phyloP scores from a whole-genome alignment of 2,329 filamentous ascomycete genomes.

The Aspergillus jensenii region DNA sequence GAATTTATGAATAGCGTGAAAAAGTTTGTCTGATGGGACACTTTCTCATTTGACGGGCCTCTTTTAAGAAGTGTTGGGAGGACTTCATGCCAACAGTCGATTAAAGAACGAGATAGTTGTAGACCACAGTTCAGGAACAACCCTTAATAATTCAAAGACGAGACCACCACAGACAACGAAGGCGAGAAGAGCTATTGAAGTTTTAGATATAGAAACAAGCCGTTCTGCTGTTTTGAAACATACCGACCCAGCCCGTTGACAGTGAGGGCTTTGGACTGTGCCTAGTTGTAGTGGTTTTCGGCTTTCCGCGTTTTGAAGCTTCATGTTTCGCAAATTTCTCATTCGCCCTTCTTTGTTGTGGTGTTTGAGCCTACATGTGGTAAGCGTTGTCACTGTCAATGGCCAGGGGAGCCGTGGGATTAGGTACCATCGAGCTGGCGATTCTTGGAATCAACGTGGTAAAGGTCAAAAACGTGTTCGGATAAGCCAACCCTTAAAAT shows the following conservation, averaged over 20 bases:
- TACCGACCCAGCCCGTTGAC: slow-evolving; percentile 60
- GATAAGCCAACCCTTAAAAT: too few species aligned
- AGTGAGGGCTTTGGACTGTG: slow-evolving; percentile 55
- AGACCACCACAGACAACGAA: slow-evolving; percentile 64
- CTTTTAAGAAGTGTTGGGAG: not conserved
- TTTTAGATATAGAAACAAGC: slow-evolving; percentile 14
- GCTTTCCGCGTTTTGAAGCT: slow-evolving; percentile 60
- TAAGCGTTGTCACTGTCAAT: not conserved
- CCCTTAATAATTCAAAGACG: slow-evolving; percentile 56
- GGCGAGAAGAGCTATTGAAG: slow-evolving; percentile 55
- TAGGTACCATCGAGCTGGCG: not conserved
- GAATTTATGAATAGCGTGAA: not conserved
- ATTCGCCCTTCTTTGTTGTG: slow-evolving; percentile 65
- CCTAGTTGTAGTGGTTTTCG: slow-evolving; percentile 47
- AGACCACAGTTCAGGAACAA: slow-evolving; percentile 43
- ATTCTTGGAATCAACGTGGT: too few species aligned
- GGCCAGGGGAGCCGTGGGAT: not conserved
- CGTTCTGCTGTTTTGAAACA: slow-evolving; percentile 29
- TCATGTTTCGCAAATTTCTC: slow-evolving; percentile 60
- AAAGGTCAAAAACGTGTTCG: too few species aligned
- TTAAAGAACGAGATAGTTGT: slow-evolving; percentile 29
- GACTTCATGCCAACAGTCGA: slow-evolving; percentile 21
- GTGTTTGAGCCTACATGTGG: slow-evolving; percentile 58
- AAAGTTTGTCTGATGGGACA: not conserved
- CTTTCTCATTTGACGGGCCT: not conserved